Percentiles rank a stretch among this genome's conserved stretches.
Conservation (phyloP, 169 alveolate genomes). For the Plasmodium adleri region DNA sequence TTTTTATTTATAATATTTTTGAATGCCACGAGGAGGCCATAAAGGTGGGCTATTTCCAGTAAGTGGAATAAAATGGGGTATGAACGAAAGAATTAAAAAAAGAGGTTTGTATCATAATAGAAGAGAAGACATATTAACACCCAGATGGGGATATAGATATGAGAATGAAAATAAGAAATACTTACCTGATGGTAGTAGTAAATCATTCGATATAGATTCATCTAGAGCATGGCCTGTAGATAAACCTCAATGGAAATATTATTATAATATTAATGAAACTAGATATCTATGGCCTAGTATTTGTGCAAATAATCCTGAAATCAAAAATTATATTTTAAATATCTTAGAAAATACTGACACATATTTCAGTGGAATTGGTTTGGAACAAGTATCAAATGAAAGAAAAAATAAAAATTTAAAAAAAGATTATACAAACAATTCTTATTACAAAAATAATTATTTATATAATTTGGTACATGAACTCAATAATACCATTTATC, state of each 20-base stretch:
- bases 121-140: constrained; percentile 83
- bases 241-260: constrained; percentile 69
- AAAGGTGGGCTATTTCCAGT: constrained; percentile 81
- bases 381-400: constrained; percentile 72
- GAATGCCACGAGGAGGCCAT: constrained; percentile 75
- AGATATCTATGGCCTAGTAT: constrained; percentile 83
- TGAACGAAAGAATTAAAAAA: constrained; percentile 80
- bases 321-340: constrained; percentile 81
- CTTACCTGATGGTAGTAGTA: constrained; percentile 80
- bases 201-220: constrained; percentile 78
- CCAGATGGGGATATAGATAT: constrained; percentile 85
- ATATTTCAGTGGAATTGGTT: constrained; percentile 81
- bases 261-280: constrained; percentile 79
- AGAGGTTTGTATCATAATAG: constrained; percentile 86
- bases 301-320: constrained; percentile 78
- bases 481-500: constrained; percentile 64
- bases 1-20: neutral
- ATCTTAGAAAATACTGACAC: constrained; percentile 79
- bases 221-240: constrained; percentile 82
- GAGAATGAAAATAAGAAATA: constrained; percentile 75
- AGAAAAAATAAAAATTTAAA: constrained; percentile 30
- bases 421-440: constrained; percentile 21
- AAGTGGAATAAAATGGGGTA: constrained; percentile 81
- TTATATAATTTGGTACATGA: constrained; percentile 57
- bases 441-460: constrained; percentile 32